phyloP scores from a whole-genome alignment of 225 moss, liverwort and hornwort species.

The Bryum argenteum region DNA sequence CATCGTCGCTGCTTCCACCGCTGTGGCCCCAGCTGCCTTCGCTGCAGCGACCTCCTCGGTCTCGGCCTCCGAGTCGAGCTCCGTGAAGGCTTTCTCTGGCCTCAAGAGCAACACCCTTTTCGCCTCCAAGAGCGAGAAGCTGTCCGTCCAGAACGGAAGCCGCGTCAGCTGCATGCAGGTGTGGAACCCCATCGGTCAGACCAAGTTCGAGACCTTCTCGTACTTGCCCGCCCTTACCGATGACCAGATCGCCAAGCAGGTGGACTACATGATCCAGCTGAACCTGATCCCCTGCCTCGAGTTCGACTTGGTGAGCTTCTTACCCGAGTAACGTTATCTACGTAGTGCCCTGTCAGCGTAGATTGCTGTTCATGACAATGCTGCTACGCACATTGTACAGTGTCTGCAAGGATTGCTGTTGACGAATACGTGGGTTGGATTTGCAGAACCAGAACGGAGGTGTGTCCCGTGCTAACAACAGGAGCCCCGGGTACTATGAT shows the following conservation, averaged over 20 bases:
- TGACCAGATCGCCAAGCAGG: constrained; percentile 32
- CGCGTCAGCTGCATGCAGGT: constrained; percentile 37
- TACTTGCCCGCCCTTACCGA: constrained; percentile 16
- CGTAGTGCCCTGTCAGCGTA: too few relatives aligned
- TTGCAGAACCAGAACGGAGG: neutral
- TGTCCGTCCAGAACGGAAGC: constrained; percentile 43
- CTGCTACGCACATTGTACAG: too few relatives aligned
- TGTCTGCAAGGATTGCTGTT: rapidly evolving
- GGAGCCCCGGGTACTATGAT: constrained; percentile 59
- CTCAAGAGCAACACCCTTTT: constrained; percentile 35
- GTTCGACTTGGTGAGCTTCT: constrained; percentile 3
- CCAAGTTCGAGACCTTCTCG: constrained; percentile 34
- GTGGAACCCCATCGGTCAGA: neutral
- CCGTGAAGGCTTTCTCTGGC: constrained; percentile 48
- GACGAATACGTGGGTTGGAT: too few relatives aligned
- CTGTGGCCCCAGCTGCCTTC: constrained; percentile 46
- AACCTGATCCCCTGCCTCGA: constrained; percentile 7
- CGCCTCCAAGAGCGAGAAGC: constrained; percentile 28
- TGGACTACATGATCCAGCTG: constrained; percentile 18
- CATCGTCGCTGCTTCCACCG: neutral
- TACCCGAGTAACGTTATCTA: too few relatives aligned
- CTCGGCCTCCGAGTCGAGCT: constrained; percentile 17
- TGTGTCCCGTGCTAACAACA: constrained; percentile 9
- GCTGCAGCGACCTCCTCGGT: constrained; percentile 25
- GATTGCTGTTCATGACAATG: too few relatives aligned